Percentiles rank a stretch among this genome's conserved stretches.
Evolutionary conservation across 805 yeast species (phyloP).

Genomic region (Pichia gijzeniarum): DNA sequence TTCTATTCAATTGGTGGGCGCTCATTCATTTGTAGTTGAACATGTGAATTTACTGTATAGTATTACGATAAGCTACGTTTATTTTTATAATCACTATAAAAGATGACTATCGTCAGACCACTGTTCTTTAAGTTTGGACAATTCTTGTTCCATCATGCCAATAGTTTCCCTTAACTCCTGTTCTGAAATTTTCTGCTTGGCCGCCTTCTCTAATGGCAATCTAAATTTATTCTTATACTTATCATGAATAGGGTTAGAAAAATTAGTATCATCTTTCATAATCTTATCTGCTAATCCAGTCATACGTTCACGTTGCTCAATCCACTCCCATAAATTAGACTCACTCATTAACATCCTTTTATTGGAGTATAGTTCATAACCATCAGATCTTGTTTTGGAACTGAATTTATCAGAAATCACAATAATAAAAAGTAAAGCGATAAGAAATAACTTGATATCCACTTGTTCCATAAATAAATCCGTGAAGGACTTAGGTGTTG

Average conservation of each 20-base stretch:
- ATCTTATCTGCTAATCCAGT: neutral
- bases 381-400: neutral
- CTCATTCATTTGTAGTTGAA: no score
- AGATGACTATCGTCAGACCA: neutral
- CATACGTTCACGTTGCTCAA: conserved; percentile 27
- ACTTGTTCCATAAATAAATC: conserved; percentile 18
- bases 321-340: conserved; percentile 68
- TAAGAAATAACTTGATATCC: conserved; percentile 19
- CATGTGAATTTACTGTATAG: no score
- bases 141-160: conserved; percentile 36
- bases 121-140: conserved; percentile 29
- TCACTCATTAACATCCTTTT: conserved; percentile 44
- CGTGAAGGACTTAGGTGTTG: conserved; percentile 11
- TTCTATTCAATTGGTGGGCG: no score
- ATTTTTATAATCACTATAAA: neutral
- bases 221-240: neutral
- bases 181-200: conserved; percentile 19
- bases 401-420: conserved; percentile 17
- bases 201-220: conserved; percentile 3
- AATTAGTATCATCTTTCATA: neutral
- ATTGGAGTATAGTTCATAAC: conserved; percentile 9
- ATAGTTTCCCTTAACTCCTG: conserved; percentile 46
- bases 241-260: neutral
- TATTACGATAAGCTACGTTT: no score
- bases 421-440: conserved; percentile 18